Evolutionary conservation across 495 filamentous ascomycete genomes (phyloP).

Genomic region (Neurospora africana): DNA sequence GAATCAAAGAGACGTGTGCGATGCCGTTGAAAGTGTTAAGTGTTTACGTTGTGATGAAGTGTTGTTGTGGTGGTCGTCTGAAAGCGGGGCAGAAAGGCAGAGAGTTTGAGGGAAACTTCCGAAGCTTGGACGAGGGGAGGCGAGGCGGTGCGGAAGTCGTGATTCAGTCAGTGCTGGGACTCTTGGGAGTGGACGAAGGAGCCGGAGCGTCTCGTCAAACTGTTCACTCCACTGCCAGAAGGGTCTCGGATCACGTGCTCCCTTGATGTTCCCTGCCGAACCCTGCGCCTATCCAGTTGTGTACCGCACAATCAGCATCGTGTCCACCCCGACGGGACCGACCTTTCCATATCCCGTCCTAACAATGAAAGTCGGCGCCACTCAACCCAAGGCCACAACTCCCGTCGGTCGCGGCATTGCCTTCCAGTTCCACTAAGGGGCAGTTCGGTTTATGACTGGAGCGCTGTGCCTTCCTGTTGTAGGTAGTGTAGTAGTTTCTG

Average conservation of each 20-base stretch:
- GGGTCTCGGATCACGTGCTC: background rate
- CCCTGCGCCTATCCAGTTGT: background rate
- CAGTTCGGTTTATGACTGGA: background rate
- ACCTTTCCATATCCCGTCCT: background rate
- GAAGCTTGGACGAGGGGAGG: background rate
- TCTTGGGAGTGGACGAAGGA: background rate
- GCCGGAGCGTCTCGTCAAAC: background rate
- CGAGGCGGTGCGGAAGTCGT: background rate
- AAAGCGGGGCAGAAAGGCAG: background rate
- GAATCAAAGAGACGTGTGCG: background rate
- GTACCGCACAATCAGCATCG: background rate
- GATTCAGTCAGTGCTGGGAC: background rate
- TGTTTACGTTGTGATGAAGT: background rate
- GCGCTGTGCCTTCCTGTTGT: background rate
- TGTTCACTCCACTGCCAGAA: background rate
- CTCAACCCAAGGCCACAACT: background rate
- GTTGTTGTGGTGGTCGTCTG: background rate
- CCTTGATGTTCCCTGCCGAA: background rate
- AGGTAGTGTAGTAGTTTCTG: background rate
- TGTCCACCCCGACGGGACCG: background rate
- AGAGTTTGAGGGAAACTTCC: slow-evolving; percentile 1
- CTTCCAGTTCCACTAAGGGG: background rate
- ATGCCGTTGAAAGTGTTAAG: background rate
- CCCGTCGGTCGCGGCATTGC: background rate
- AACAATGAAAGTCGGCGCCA: background rate